Percentiles rank a stretch among this genome's conserved stretches.
Evolutionary conservation across 2,329 filamentous ascomycete species (phyloP).

Genomic region (Penicillium digitatum): DNA sequence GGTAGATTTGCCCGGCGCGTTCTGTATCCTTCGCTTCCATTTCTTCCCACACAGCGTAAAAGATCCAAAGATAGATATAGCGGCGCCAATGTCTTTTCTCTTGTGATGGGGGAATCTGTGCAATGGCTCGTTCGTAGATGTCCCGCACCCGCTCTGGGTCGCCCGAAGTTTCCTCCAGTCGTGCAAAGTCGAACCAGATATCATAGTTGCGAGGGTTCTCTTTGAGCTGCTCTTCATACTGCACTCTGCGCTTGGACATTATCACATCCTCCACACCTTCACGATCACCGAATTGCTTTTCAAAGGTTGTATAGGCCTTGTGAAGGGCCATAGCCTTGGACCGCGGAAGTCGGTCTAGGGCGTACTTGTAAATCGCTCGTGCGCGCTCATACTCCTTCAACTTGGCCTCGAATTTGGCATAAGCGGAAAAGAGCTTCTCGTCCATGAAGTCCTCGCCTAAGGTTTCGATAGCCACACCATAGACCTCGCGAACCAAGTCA

Average conservation of each 20-base stretch:
- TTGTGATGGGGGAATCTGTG: conserved; percentile 88
- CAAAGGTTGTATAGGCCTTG: conserved; percentile 93
- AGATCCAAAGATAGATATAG: conserved; percentile 97
- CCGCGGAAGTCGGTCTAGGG: conserved; percentile 82
- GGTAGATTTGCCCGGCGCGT: conserved; percentile 83
- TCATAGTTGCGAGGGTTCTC: conserved; percentile 97
- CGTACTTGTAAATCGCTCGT: conserved; percentile 94
- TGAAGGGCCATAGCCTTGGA: conserved; percentile 81
- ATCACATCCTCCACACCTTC: conserved; percentile 96
- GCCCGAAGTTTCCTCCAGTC: conserved; percentile 79
- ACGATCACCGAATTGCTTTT: conserved; percentile 93
- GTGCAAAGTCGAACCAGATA: conserved; percentile 91
- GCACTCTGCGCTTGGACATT: conserved; percentile 83
- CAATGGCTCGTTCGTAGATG: conserved; percentile 91
- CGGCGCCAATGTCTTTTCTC: conserved; percentile 96
- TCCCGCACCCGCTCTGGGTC: conserved; percentile 82
- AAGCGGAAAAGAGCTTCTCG: conserved; percentile 90
- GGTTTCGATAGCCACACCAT: conserved; percentile 79
- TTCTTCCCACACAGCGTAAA: conserved; percentile 95
- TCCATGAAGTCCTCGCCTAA: conserved; percentile 94
- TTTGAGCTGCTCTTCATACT: conserved; percentile 91
- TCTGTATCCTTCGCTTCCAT: conserved; percentile 73
- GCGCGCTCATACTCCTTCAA: conserved; percentile 93
- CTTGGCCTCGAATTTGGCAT: conserved; percentile 91
- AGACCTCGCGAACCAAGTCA: conserved; percentile 87